phyloP scores from a whole-genome alignment of 169 alveolate genomes.

The Cryptosporidium viatorum region DNA sequence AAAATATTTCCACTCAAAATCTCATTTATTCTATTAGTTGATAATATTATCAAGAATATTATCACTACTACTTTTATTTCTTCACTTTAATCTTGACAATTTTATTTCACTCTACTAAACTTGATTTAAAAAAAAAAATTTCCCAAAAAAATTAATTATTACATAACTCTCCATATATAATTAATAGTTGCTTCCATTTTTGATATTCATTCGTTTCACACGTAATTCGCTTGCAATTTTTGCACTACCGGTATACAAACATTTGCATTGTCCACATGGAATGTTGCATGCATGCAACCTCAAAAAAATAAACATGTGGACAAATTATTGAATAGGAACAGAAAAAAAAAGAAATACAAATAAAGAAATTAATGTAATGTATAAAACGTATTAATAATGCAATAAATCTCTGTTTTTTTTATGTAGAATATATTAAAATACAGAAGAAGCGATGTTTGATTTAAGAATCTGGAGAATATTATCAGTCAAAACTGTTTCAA shows the following conservation, averaged over 20 bases:
- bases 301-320: neutral
- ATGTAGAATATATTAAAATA: neutral
- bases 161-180: too few relatives aligned
- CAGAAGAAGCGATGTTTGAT: slow-evolving; percentile 81
- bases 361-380: neutral
- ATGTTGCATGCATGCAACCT: neutral
- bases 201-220: neutral
- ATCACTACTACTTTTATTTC: neutral
- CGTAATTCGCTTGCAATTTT: neutral
- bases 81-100: neutral
- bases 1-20: neutral
- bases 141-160: too few relatives aligned
- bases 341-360: neutral
- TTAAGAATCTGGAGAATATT: slow-evolving; percentile 82
- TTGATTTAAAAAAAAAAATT: too few relatives aligned
- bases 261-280: neutral
- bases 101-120: neutral
- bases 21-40: neutral
- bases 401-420: neutral
- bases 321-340: neutral
- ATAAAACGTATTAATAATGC: neutral
- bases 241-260: neutral
- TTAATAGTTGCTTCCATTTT: neutral
- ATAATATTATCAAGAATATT: neutral
- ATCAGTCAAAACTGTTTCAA: slow-evolving; percentile 80